Evolutionary conservation across 2,329 filamentous ascomycete genomes (phyloP).

Genomic region (Bipolaris zeicola): DNA sequence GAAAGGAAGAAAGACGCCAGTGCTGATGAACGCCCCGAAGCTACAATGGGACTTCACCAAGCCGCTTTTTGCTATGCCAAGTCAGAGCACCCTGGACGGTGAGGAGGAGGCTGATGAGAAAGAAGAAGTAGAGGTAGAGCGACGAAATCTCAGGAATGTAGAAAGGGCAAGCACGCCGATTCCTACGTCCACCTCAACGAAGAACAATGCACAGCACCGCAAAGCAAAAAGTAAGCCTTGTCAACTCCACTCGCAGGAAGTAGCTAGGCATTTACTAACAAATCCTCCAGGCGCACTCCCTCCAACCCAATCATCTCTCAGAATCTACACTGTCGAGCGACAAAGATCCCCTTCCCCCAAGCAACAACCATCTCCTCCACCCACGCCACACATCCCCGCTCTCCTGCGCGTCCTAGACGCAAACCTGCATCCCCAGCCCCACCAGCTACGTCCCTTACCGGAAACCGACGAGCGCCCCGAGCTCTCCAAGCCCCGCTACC

Average conservation of each 20-base stretch:
- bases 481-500: background rate
- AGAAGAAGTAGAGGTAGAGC: background rate
- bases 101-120: background rate
- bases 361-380: background rate
- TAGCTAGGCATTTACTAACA: background rate
- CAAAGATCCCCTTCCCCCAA: background rate
- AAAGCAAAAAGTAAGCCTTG: background rate
- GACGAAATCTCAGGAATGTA: background rate
- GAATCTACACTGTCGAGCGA: background rate
- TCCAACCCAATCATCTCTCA: background rate
- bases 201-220: background rate
- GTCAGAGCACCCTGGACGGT: background rate
- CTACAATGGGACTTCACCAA: slow-evolving; percentile 4
- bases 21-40: slow-evolving; percentile 1
- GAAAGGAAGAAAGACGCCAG: slow-evolving; percentile 5
- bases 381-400: background rate
- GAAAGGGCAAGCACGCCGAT: background rate
- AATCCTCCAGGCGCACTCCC: background rate
- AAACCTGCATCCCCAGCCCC: background rate
- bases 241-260: background rate
- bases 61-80: background rate
- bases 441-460: background rate
- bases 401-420: background rate
- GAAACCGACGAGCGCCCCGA: background rate
- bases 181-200: background rate